phyloP scores from a whole-genome alignment of 1,284 basidiomycete genomes.

The Ustilago lituana region DNA sequence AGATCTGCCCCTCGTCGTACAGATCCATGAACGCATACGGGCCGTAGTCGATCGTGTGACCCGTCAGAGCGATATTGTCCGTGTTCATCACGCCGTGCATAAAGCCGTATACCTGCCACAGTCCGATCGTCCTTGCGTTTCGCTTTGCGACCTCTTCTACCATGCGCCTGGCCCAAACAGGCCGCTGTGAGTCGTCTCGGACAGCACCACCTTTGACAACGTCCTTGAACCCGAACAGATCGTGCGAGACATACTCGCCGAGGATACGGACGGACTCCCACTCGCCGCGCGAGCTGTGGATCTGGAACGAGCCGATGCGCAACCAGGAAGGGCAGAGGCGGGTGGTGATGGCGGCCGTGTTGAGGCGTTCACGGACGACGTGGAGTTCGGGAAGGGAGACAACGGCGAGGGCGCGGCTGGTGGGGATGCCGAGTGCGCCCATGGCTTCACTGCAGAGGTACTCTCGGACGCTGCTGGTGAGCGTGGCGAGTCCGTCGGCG shows the following conservation, averaged over 20 bases:
- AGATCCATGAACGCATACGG: constrained; percentile 90
- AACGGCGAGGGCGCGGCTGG: constrained; percentile 85
- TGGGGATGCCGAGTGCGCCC: constrained; percentile 85
- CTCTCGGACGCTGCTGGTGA: constrained; percentile 90
- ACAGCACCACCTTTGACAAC: constrained; percentile 37
- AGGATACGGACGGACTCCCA: constrained; percentile 74
- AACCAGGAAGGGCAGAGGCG: constrained; percentile 89
- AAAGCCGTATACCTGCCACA: constrained; percentile 77
- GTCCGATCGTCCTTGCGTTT: constrained; percentile 89
- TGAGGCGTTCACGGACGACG: constrained; percentile 81
- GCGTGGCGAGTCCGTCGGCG: constrained; percentile 91
- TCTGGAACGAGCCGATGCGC: constrained; percentile 90
- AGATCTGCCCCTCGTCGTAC: constrained; percentile 80
- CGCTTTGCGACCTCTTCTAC: constrained; percentile 72
- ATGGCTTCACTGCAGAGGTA: constrained; percentile 76
- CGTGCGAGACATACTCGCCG: constrained; percentile 74
- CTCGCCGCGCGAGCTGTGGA: constrained; percentile 74
- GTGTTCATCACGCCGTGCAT: constrained; percentile 84
- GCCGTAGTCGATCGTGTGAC: constrained; percentile 82
- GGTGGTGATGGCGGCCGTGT: constrained; percentile 82
- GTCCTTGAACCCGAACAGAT: constrained; percentile 69
- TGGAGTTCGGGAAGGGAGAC: constrained; percentile 79
- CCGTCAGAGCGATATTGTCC: constrained; percentile 80
- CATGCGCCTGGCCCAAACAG: constrained; percentile 53
- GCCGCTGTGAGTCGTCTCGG: constrained; percentile 3